phyloP scores from a whole-genome alignment of 1,284 basidiomycete species.

The Athelia sp. region DNA sequence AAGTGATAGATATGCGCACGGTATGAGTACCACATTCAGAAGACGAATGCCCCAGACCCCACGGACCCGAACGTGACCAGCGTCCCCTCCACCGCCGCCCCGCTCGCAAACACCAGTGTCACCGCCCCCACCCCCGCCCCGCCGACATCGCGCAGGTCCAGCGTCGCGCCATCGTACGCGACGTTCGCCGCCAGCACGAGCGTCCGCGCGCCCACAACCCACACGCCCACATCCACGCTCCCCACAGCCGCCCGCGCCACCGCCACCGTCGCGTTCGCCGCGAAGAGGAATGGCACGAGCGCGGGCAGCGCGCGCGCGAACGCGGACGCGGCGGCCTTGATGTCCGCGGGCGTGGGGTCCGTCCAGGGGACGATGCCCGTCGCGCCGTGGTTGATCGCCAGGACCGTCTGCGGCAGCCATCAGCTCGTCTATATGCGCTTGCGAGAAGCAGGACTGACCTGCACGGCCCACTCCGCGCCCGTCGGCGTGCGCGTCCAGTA shows the following conservation, averaged over 20 bases:
- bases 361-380: slow-evolving; percentile 63
- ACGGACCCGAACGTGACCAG: slow-evolving; percentile 26
- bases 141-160: slow-evolving; percentile 22
- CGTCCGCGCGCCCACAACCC: slow-evolving; percentile 33
- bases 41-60: slow-evolving; percentile 30
- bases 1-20: too few species aligned
- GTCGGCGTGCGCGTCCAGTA: slow-evolving; percentile 72
- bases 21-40: too few species aligned
- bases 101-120: slow-evolving; percentile 31
- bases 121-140: slow-evolving; percentile 10
- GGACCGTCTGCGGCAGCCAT: slow-evolving; percentile 16
- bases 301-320: slow-evolving; percentile 43
- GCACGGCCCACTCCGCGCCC: slow-evolving; percentile 58
- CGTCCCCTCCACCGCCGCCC: slow-evolving; percentile 18
- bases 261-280: slow-evolving; percentile 28
- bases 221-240: slow-evolving; percentile 39
- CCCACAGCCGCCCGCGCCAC: slow-evolving; percentile 30
- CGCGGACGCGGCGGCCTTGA: slow-evolving; percentile 50
- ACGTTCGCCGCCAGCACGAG: slow-evolving; percentile 40
- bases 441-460: slow-evolving; percentile 27
- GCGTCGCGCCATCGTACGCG: slow-evolving; percentile 25
- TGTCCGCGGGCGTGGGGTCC: slow-evolving; percentile 57
- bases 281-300: slow-evolving; percentile 34
- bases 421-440: too few species aligned
- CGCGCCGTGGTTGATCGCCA: slow-evolving; percentile 69